Percentiles rank a stretch among this genome's conserved stretches.
Conservation (phyloP, 495 filamentous ascomycete genomes). For the Copromyces sp. region DNA sequence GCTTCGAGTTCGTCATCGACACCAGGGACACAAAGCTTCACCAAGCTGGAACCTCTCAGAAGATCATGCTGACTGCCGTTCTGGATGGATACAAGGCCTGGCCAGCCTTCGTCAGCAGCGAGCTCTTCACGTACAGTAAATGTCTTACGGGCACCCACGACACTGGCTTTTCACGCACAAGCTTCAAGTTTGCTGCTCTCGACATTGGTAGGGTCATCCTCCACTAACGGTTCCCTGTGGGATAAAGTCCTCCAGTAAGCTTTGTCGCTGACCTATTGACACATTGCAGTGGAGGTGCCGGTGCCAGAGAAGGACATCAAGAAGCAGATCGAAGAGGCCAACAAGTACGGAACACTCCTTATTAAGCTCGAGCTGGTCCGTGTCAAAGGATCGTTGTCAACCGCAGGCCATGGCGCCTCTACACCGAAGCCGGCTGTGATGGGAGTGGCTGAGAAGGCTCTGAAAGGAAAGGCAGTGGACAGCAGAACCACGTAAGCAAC, state of each 20-base stretch:
- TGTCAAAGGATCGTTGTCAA: too few species aligned
- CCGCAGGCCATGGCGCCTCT: too few species aligned
- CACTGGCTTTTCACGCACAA: background rate
- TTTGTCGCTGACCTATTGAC: background rate
- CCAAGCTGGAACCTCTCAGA: background rate
- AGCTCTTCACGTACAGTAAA: background rate
- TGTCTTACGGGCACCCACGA: background rate
- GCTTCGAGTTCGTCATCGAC: background rate
- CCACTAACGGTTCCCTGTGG: too few species aligned
- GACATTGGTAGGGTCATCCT: background rate
- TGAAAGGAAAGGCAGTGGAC: constrained; percentile 9
- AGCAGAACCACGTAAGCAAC: background rate
- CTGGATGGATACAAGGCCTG: background rate
- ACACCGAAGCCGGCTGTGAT: background rate
- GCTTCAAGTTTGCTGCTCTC: background rate
- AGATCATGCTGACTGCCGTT: background rate
- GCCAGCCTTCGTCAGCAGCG: background rate
- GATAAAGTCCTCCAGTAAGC: too few species aligned
- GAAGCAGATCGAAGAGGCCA: background rate
- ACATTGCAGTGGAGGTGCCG: background rate
- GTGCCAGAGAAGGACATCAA: background rate
- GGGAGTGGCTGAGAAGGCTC: constrained; percentile 2
- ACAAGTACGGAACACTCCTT: background rate
- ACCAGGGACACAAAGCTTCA: background rate
- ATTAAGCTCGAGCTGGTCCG: background rate